phyloP scores from a whole-genome alignment of 257 asterid genomes.

The Fraxinus anomala region DNA sequence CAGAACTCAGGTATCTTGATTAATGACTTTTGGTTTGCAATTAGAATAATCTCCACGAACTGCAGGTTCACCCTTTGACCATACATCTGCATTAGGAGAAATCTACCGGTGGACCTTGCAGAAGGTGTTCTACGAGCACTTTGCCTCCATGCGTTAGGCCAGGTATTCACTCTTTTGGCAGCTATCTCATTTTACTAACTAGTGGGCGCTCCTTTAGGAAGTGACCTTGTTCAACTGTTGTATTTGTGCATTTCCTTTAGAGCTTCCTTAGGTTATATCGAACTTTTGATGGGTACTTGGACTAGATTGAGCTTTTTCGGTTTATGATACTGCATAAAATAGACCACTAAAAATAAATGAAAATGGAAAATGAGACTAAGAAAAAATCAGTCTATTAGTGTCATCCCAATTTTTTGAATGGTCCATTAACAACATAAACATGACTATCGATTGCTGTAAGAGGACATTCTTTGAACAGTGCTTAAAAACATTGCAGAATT shows the following conservation, averaged over 20 bases:
- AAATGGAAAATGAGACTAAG: background rate
- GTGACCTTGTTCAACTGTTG: too few species aligned
- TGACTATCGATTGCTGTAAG: background rate
- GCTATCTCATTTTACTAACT: constrained; percentile 15
- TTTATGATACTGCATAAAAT: constrained; percentile 16
- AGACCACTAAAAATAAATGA: background rate
- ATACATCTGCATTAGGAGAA: constrained; percentile 56
- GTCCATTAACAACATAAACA: background rate
- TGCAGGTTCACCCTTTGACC: constrained; percentile 28
- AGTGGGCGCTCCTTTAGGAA: constrained; percentile 5
- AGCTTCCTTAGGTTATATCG: background rate
- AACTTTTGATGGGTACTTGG: background rate
- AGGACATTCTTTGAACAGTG: background rate
- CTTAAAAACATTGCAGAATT: background rate
- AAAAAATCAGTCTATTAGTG: background rate
- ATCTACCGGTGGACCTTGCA: constrained; percentile 92
- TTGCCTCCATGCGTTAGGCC: constrained; percentile 95
- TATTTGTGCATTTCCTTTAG: background rate
- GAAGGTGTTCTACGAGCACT: constrained; percentile 95
- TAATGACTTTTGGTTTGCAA: constrained; percentile 22
- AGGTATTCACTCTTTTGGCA: constrained; percentile 51
- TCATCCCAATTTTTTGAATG: background rate
- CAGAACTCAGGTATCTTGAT: constrained; percentile 66
- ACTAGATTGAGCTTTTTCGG: background rate
- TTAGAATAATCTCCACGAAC: constrained; percentile 12